A percentile compares a stretch with the other conserved stretches of the same genome.
Evolutionary conservation across 371 early-diverging fungal genomes (phyloP).

Genomic region (Actinomortierella ambigua): DNA sequence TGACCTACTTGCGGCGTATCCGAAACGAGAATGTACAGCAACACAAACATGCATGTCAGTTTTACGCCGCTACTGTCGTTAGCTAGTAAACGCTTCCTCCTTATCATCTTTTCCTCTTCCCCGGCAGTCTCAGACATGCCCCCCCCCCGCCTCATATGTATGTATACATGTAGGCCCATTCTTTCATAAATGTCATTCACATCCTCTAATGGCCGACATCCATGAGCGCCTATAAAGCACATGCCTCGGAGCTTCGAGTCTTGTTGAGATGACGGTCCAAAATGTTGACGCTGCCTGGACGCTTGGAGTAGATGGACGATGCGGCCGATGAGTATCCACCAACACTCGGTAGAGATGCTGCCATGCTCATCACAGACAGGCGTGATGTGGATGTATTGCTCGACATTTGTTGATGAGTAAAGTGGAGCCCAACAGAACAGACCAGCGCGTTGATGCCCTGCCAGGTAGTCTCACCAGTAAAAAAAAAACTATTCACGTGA

Average conservation of each 20-base stretch:
- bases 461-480: too few species aligned
- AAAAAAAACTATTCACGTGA: too few species aligned
- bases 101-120: background rate
- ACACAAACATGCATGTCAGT: background rate
- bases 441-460: too few species aligned
- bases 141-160: background rate
- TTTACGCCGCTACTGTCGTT: background rate
- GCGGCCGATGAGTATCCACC: conserved; percentile 47
- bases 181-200: background rate
- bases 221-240: background rate
- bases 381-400: conserved; percentile 32
- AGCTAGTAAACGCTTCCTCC: background rate
- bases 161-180: background rate
- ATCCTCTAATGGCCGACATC: background rate
- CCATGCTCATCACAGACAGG: conserved; percentile 45
- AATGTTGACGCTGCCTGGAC: conserved; percentile 46
- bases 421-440: too few species aligned
- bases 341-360: conserved; percentile 39
- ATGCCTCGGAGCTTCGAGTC: conserved; percentile 66
- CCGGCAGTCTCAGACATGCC: background rate
- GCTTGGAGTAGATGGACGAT: conserved; percentile 51
- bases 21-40: conserved; percentile 1
- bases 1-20: conserved; percentile 60
- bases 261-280: conserved; percentile 73
- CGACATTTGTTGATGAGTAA: conserved; percentile 13